These are phyloP conservation scores for Westerdykella ornata DNA, from an alignment of 2,329 filamentous ascomycete genomes.

Conservation along the genomic window DNA sequence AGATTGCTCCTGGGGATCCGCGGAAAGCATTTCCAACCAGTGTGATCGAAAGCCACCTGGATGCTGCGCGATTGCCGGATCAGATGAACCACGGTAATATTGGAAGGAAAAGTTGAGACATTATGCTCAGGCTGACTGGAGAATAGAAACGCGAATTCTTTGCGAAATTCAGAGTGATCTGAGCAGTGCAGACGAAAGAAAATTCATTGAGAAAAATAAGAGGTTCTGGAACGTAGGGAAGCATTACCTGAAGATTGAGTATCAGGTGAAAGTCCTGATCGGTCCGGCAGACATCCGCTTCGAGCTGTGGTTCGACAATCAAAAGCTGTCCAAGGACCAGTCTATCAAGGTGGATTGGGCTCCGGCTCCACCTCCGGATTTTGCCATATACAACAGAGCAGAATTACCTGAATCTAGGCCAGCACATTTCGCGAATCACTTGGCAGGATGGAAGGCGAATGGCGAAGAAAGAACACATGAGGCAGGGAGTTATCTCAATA, in stretches of 20 bases:
- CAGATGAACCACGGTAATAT: constrained; percentile 24
- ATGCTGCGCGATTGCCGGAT: constrained; percentile 18
- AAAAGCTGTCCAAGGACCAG: constrained; percentile 30
- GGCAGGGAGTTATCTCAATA: background rate
- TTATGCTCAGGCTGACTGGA: background rate
- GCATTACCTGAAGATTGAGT: constrained; percentile 33
- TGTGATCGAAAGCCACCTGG: constrained; percentile 25
- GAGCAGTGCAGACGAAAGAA: constrained; percentile 23
- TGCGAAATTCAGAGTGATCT: constrained; percentile 35
- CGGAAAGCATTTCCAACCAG: constrained; percentile 27
- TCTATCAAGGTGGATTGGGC: constrained; percentile 35
- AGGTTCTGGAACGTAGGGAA: constrained; percentile 32
- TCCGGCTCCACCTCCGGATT: constrained; percentile 10
- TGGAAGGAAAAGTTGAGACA: background rate
- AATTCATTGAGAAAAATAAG: constrained; percentile 33
- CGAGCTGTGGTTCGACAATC: constrained; percentile 35
- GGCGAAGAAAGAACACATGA: background rate
- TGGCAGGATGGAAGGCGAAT: background rate
- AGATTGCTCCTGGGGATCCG: constrained; percentile 28
- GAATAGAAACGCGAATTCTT: constrained; percentile 24
- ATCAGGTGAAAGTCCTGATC: constrained; percentile 34
- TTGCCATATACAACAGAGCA: constrained; percentile 9
- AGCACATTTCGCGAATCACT: background rate
- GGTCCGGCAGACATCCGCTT: constrained; percentile 37
- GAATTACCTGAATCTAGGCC: constrained; percentile 13